Conservation (phyloP, 176 grass and related monocot genomes). For the Carex littledalei region DNA sequence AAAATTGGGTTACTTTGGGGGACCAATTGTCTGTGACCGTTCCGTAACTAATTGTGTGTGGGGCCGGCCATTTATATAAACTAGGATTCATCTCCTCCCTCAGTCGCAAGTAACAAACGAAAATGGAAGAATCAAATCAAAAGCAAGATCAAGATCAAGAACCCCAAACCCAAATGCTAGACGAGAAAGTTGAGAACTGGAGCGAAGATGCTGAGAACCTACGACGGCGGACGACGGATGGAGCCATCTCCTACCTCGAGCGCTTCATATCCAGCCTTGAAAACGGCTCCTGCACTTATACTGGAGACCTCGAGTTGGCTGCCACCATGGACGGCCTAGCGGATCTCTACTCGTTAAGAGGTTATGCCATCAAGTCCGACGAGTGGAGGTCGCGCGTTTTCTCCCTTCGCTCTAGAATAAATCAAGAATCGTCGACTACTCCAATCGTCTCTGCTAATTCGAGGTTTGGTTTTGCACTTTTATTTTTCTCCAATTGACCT, state of each 20-base stretch:
- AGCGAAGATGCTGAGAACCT: slow-evolving; percentile 78
- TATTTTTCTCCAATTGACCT: background rate
- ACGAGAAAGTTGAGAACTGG: slow-evolving; percentile 33
- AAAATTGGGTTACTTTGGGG: too few species aligned
- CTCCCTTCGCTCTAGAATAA: slow-evolving; percentile 32
- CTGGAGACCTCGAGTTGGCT: slow-evolving; percentile 43
- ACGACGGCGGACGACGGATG: slow-evolving; percentile 51
- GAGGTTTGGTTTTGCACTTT: slow-evolving; percentile 32
- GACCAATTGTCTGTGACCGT: too few species aligned
- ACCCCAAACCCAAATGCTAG: background rate
- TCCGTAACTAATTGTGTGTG: too few species aligned
- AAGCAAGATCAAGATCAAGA: background rate
- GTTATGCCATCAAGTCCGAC: slow-evolving; percentile 54
- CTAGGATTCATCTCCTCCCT: background rate
- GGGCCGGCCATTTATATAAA: background rate
- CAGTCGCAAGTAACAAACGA: background rate
- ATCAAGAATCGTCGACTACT: background rate
- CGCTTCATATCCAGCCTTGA: slow-evolving; percentile 37
- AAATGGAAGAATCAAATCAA: slow-evolving; percentile 12
- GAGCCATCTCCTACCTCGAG: slow-evolving; percentile 66
- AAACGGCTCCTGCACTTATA: background rate
- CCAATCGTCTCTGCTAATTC: background rate
- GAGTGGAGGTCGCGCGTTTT: slow-evolving; percentile 60
- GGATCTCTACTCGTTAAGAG: slow-evolving; percentile 52
- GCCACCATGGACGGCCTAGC: slow-evolving; percentile 73